Evolutionary conservation across 129 eudicot species (phyloP).

Genomic region (Helianthus annuus): HanXRQr2.0-SUNRISE NC_035433.2:121762805-121763304

Average conservation of each 20-base stretch:
- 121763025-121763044: slow-evolving; percentile 42
- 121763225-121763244: no score
- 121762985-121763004: slow-evolving; percentile 54
- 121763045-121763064: slow-evolving; percentile 49
- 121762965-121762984: slow-evolving; percentile 51
- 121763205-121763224: background rate
- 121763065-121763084: slow-evolving; percentile 66
- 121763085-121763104: slow-evolving; percentile 25
- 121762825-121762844: slow-evolving; percentile 10
- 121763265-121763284: slow-evolving; percentile 30
- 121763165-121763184: slow-evolving; percentile 22
- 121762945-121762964: slow-evolving; percentile 45
- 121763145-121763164: background rate
- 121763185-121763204: slow-evolving; percentile 40
- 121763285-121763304: slow-evolving; percentile 15
- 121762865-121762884: background rate
- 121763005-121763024: slow-evolving; percentile 50
- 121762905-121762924: slow-evolving; percentile 50
- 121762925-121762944: slow-evolving; percentile 75
- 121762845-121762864: background rate
- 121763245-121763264: no score
- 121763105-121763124: no score
- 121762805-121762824: slow-evolving; percentile 55
- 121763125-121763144: background rate
- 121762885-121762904: slow-evolving; percentile 48